Evolutionary conservation across 148 eudicot species (phyloP).

Genomic region (Amaranthus hypochondriacus): DNA sequence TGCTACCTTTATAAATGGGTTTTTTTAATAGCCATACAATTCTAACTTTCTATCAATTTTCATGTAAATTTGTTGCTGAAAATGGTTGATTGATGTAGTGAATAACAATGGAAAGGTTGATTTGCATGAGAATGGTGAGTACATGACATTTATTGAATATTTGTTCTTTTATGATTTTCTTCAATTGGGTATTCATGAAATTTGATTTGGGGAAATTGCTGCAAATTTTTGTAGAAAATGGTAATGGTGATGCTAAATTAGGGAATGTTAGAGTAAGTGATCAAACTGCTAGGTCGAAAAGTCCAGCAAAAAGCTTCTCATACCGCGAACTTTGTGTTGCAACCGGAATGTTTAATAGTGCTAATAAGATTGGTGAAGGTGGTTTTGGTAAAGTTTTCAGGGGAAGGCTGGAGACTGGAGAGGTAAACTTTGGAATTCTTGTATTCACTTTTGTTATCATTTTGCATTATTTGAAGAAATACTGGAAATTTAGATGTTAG

Average conservation of each 20-base stretch:
- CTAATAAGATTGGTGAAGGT: slow-evolving; percentile 66
- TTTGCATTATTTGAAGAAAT: background rate
- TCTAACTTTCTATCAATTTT: background rate
- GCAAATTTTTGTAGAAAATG: slow-evolving; percentile 27
- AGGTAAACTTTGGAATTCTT: slow-evolving; percentile 23
- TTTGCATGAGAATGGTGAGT: slow-evolving; percentile 30
- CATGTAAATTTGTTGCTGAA: background rate
- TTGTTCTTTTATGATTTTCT: no score
- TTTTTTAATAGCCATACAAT: background rate
- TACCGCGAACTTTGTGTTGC: slow-evolving; percentile 42
- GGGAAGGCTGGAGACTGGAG: slow-evolving; percentile 38
- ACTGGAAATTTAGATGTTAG: slow-evolving; percentile 1
- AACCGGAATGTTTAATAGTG: slow-evolving; percentile 34
- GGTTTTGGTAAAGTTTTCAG: slow-evolving; percentile 69
- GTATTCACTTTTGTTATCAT: background rate
- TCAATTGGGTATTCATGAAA: no score
- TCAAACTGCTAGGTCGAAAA: slow-evolving; percentile 13
- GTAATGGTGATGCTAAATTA: slow-evolving; percentile 6
- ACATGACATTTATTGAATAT: background rate
- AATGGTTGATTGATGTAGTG: slow-evolving; percentile 17
- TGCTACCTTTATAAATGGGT: no score
- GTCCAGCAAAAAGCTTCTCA: slow-evolving; percentile 38
- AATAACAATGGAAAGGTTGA: slow-evolving; percentile 17
- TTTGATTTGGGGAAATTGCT: slow-evolving; percentile 8
- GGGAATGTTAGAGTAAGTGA: slow-evolving; percentile 25